Conservation (phyloP, 1,284 basidiomycete species). For the Cronartium ribicola region DNA sequence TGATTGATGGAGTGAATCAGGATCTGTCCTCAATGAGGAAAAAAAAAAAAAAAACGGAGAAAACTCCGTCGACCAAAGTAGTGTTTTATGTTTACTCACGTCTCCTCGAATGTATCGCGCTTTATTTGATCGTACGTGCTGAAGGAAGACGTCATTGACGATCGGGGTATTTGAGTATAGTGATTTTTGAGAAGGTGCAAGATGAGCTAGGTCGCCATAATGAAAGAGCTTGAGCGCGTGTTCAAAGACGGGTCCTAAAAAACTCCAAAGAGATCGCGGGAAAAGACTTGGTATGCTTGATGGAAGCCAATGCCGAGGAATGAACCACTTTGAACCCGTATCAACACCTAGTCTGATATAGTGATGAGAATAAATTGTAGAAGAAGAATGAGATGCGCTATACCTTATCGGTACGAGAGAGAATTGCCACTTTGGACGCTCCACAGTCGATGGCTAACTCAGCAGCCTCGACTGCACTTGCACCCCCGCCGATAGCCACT, state of each 20-base stretch:
- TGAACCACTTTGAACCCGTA: not conserved
- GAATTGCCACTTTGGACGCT: not conserved
- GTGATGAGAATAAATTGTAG: not conserved
- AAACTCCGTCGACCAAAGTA: too few relatives aligned
- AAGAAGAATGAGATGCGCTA: not conserved
- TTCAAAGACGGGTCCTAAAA: not conserved
- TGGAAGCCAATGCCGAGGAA: not conserved
- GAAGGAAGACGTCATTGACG: not conserved
- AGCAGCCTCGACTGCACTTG: conserved; percentile 3
- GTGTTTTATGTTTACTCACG: not conserved
- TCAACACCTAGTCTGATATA: not conserved
- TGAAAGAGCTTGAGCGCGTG: not conserved
- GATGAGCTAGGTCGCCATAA: not conserved
- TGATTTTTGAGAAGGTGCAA: not conserved
- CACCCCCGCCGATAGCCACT: not conserved
- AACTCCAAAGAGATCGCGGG: not conserved
- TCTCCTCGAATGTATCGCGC: not conserved
- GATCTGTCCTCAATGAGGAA: not conserved
- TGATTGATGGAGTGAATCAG: not conserved
- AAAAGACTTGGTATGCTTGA: not conserved
- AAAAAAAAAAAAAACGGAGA: too few relatives aligned
- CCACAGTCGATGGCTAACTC: not conserved
- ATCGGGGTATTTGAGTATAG: not conserved
- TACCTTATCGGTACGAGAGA: not conserved
- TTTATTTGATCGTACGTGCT: not conserved